Percentiles rank a stretch among this genome's conserved stretches.
Evolutionary conservation across 352 stramenopile species (phyloP).

Genomic region (Phytophthora megakarya): DNA sequence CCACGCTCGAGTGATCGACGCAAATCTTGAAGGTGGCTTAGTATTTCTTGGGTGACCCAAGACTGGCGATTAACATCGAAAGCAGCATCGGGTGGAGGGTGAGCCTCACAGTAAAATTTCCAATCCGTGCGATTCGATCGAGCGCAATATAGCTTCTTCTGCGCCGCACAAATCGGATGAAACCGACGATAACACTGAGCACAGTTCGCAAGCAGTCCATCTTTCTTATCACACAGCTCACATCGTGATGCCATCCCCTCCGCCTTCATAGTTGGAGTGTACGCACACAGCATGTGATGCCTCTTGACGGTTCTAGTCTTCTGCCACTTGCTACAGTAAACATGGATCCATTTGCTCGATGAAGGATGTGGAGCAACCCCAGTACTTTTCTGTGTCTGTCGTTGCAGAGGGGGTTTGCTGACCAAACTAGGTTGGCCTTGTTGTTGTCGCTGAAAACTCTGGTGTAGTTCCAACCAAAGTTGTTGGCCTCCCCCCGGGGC

Average conservation of each 20-base stretch:
- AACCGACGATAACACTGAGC: conserved; percentile 66
- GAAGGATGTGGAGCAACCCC: conserved; percentile 11
- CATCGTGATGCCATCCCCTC: conserved; percentile 45
- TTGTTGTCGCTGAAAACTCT: conserved; percentile 35
- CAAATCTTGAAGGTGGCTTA: conserved; percentile 76
- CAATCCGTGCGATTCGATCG: conserved; percentile 66
- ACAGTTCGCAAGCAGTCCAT: conserved; percentile 62
- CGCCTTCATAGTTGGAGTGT: conserved; percentile 30
- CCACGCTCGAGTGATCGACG: conserved; percentile 78
- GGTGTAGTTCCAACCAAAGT: conserved; percentile 36
- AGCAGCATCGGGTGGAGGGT: conserved; percentile 65
- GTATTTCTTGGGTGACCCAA: conserved; percentile 80
- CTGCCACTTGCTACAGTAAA: conserved; percentile 79
- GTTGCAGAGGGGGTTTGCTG: conserved; percentile 2
- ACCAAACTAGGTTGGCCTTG: conserved; percentile 4
- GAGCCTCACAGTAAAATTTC: conserved; percentile 79
- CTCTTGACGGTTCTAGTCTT: conserved; percentile 71
- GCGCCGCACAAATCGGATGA: conserved; percentile 74
- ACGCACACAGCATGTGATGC: conserved; percentile 65
- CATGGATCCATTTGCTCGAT: conserved; percentile 71
- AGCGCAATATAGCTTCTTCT: conserved; percentile 67
- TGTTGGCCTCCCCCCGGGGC: conserved; percentile 32
- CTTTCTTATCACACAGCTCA: conserved; percentile 56
- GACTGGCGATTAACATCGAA: conserved; percentile 75
- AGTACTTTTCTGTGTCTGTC: conserved; percentile 15